Conservation (phyloP, 2,329 filamentous ascomycete species). For the Lomentospora prolificans region DNA sequence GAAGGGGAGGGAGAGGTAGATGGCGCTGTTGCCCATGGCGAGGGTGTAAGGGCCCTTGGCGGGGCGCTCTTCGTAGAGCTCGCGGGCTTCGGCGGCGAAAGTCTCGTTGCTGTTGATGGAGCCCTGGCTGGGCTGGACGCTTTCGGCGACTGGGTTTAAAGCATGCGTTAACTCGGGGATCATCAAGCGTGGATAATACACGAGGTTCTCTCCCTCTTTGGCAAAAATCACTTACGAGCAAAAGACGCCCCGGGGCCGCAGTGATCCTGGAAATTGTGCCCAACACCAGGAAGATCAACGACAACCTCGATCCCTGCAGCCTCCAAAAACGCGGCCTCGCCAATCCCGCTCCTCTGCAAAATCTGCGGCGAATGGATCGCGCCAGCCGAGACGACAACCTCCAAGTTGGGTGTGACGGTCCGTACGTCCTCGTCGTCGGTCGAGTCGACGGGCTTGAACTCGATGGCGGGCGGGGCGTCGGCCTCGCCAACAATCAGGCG, state of each 20-base stretch:
- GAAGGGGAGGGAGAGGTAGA: slow-evolving; percentile 19
- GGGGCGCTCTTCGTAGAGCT: slow-evolving; percentile 20
- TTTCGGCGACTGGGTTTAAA: background rate
- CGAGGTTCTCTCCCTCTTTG: too few relatives aligned
- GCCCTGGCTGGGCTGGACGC: background rate
- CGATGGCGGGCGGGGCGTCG: slow-evolving; percentile 3
- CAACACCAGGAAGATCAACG: slow-evolving; percentile 43
- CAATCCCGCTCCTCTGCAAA: slow-evolving; percentile 40
- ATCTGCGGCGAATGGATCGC: slow-evolving; percentile 40
- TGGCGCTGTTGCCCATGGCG: slow-evolving; percentile 20
- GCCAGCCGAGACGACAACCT: slow-evolving; percentile 39
- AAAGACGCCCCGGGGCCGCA: slow-evolving; percentile 23
- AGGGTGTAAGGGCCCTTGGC: slow-evolving; percentile 26
- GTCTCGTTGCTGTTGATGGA: slow-evolving; percentile 8
- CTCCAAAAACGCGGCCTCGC: slow-evolving; percentile 26
- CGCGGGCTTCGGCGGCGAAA: slow-evolving; percentile 17
- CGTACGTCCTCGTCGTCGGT: background rate
- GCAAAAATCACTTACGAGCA: slow-evolving; percentile 10
- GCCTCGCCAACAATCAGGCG: slow-evolving; percentile 15
- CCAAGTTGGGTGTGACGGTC: slow-evolving; percentile 13
- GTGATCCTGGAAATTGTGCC: slow-evolving; percentile 47
- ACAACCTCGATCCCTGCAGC: slow-evolving; percentile 31
- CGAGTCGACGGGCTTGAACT: slow-evolving; percentile 8
- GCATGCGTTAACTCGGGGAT: background rate
- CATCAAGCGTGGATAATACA: background rate